Base-by-base conservation (phyloP, 495 filamentous ascomycete genomes). In the Lichenothelia convexa region DNA sequence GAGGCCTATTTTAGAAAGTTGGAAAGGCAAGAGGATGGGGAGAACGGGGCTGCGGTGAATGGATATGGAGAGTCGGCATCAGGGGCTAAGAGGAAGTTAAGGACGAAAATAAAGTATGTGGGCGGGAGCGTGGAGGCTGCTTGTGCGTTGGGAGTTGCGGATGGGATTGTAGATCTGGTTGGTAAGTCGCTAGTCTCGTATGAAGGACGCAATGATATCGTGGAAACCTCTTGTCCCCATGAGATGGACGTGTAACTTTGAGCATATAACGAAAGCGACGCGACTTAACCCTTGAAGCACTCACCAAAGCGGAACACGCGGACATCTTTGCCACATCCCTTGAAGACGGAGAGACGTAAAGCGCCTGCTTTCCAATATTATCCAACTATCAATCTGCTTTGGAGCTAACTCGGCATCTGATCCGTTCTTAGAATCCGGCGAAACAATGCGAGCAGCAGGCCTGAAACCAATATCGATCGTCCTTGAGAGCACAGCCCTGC, bases 371-470 rank as follows among this genome's bases (percentile, higher is more conserved):
- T n/a, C n/a, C n/a, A n/a, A n/a, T n/a, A n/a, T n/a, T n/a, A n/a
- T n/a, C n/a, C n/a, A n/a, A n/a, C n/a, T n/a, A n/a, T n/a, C n/a
- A n/a, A n/a, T n/a, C 11, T 33, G 31, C 13, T 3, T 1, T 1
- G 9, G 31, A n/a, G 17, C 41, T n/a, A n/a, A n/a, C n/a, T n/a
- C n/a, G n/a, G n/a, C n/a, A n/a, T n/a, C n/a, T n/a, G n/a, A n/a
- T n/a, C n/a, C n/a, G n/a, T n/a, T n/a, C n/a, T n/a, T n/a, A 93
- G 89, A 97, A 70, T 97, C 89, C 24, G 89, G 89, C 33, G 86
- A 94, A 51, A 97, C 89, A 8, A 97, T 97, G 89, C 83, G 78
- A 49, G 89, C 85, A 2, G 87, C 87, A 22, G 91, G 91, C n/a
- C 67, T 97, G 30, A 91, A 89, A 56, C 72, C 91, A 42, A 93